phyloP scores from a whole-genome alignment of 164 flowering plant genomes.

The Nymphaea thermarum region DNA sequence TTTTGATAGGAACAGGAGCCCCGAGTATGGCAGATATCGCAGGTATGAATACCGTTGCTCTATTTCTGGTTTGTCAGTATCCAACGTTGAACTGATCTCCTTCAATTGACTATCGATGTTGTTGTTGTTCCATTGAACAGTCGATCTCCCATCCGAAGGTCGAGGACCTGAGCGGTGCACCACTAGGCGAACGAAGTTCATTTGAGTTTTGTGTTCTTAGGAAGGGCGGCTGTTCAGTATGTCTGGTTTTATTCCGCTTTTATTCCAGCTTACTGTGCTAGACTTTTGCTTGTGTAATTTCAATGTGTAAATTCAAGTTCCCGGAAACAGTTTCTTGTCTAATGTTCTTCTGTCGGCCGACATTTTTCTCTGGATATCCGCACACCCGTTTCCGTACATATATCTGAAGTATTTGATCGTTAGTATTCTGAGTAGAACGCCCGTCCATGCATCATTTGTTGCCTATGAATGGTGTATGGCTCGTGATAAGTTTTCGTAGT shows the following conservation, averaged over 20 bases:
- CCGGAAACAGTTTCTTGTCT: too few relatives aligned
- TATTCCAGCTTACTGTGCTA: not conserved
- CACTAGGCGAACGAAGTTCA: not conserved
- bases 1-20: slow-evolving; percentile 15
- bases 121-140: slow-evolving; percentile 18
- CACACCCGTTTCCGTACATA: too few relatives aligned
- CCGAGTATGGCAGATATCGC: slow-evolving; percentile 22
- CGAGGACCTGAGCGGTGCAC: slow-evolving; percentile 21
- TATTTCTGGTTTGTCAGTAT: not conserved
- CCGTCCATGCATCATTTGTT: too few relatives aligned
- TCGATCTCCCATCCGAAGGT: slow-evolving; percentile 57
- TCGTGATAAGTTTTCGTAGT: too few relatives aligned
- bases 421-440: too few relatives aligned
- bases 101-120: not conserved
- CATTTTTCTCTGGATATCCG: too few relatives aligned
- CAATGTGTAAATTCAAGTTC: not conserved
- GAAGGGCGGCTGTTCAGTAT: not conserved
- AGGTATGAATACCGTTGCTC: slow-evolving; percentile 8
- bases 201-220: not conserved
- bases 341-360: too few relatives aligned
- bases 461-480: too few relatives aligned
- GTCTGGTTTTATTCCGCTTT: not conserved
- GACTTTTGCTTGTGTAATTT: not conserved
- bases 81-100: not conserved
- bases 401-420: too few relatives aligned